Base-by-base conservation (phyloP, 1,284 basidiomycete species). In the Ceratobasidium sp. region DNA sequence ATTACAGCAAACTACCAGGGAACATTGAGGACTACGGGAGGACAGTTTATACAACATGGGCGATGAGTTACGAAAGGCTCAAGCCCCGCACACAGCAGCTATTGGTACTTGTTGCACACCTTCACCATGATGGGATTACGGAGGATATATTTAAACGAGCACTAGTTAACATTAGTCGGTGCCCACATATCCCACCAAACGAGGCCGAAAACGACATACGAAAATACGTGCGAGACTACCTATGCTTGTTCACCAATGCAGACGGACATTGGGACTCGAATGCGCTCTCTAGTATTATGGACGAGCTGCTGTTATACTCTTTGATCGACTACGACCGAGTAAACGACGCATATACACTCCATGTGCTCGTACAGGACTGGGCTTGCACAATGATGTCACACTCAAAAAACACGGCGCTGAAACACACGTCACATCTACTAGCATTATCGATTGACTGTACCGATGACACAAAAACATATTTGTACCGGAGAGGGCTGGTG, bases 21-120 rank as follows among this genome's bases (percentile, higher is more conserved):
- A 57, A 20, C 23, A 40, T 26, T 17, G 68, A 73, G 23, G 3
- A 44, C 23, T 73, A 64, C 42, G 26, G 23, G 3, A 26, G 46
- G 42, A 74, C 42, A 42, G 44, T 78, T 15, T 64, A 73, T 42
- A 71, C 67, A 12, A 64, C 69, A 3, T 68, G 69, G 44, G 23
- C 42, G 15, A 56, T 78, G 52, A 66, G 68, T 42, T 56, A 50
- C 12, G 40, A 38, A 9, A n/a, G 44, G 20, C 48, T 78, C 6
- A 54, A 23, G 17, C 13, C 20, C 2, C 9, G 33, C 12, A 54
- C 77, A 10, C 54, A 65, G 40, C 46, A 78, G 26, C 40, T 73
- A n/a, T 57, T 78, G 12, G 40, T 12, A 9, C 46, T 78, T 3
- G n/a, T 78, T 5, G 46, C 69, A 4, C 64, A 48, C 40, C 15